phyloP scores from a whole-genome alignment of 2,329 filamentous ascomycete species.

The Rhinocladiella similis region DNA sequence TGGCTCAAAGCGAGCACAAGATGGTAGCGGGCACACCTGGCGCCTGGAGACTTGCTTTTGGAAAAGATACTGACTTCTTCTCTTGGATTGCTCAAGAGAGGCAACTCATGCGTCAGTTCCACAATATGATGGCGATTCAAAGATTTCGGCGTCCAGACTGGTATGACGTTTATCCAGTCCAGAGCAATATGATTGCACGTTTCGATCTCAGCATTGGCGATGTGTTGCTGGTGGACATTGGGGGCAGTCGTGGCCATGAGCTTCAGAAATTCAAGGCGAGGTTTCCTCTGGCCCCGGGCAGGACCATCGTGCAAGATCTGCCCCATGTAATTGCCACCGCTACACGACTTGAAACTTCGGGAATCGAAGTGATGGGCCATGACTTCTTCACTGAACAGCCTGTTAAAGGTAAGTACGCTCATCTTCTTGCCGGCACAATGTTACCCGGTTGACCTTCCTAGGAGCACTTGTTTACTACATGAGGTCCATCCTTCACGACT shows the following conservation, averaged over 20 bases:
- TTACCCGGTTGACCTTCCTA: conserved; percentile 20
- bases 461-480: conserved; percentile 43
- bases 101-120: no score
- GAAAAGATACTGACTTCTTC: no score
- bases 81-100: no score
- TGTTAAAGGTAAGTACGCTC: conserved; percentile 26
- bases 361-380: conserved; percentile 19
- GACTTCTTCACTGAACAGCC: conserved; percentile 31
- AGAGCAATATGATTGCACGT: no score
- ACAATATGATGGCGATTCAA: no score
- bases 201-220: no score
- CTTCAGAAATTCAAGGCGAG: conserved; percentile 18
- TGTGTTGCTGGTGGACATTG: conserved; percentile 34
- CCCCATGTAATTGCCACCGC: conserved; percentile 26
- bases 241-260: conserved; percentile 29
- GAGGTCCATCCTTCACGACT: conserved; percentile 46
- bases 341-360: conserved; percentile 16
- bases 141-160: no score
- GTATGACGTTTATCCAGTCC: no score
- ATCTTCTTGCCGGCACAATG: not conserved
- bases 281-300: conserved; percentile 15
- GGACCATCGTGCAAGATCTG: conserved; percentile 30
- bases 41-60: no score
- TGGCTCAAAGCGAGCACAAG: no score
- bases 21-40: no score